Evolutionary conservation across 371 early-diverging fungal species (phyloP).

Genomic region (Basidiobolus heterosporus): DNA sequence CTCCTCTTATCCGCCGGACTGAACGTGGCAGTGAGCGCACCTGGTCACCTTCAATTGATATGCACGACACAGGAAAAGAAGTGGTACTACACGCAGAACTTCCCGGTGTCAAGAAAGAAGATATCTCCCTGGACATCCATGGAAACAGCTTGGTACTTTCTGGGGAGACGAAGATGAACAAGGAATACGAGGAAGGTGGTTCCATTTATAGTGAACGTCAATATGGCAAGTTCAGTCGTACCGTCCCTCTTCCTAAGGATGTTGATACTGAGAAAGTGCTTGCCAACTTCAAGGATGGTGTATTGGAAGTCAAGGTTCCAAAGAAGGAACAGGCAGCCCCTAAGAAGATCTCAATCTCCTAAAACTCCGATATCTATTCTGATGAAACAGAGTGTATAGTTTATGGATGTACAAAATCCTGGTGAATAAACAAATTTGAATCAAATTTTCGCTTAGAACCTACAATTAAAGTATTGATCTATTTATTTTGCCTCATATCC

Average conservation of each 20-base stretch:
- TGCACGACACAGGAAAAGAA: slow-evolving; percentile 21
- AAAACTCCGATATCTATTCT: slow-evolving; percentile 15
- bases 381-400: background rate
- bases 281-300: slow-evolving; percentile 36
- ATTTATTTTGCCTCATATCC: no score
- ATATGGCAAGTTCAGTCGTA: slow-evolving; percentile 27
- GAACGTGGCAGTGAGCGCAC: slow-evolving; percentile 2
- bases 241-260: slow-evolving; percentile 26
- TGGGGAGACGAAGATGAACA: slow-evolving; percentile 17
- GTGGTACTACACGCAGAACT: slow-evolving; percentile 22
- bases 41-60: slow-evolving; percentile 15
- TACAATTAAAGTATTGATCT: no score
- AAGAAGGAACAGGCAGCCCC: slow-evolving; percentile 16
- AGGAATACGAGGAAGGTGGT: slow-evolving; percentile 16
- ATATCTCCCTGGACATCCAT: slow-evolving; percentile 18
- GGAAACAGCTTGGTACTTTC: slow-evolving; percentile 17
- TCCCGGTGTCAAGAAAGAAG: slow-evolving; percentile 31
- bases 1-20: slow-evolving; percentile 12
- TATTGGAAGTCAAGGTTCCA: slow-evolving; percentile 28
- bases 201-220: slow-evolving; percentile 27
- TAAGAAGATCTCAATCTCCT: slow-evolving; percentile 15
- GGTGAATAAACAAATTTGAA: no score
- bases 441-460: no score
- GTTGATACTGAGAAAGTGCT: slow-evolving; percentile 23
- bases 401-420: background rate